Evolutionary conservation across 768 basidiomycete species (phyloP).

Genomic region (Trametopsis cervina): DNA sequence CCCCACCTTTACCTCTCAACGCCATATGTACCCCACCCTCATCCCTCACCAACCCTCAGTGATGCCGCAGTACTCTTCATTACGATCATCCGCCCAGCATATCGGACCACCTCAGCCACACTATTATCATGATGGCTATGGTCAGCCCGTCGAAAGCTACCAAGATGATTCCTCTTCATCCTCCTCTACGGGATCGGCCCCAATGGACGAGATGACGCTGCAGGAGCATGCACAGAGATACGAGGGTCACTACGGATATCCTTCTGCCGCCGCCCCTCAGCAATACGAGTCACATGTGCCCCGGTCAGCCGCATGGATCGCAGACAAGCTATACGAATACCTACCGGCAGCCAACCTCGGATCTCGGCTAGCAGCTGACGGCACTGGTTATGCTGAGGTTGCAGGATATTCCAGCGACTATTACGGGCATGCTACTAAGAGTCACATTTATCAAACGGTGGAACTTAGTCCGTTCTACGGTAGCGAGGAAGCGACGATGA

Average conservation of each 20-base stretch:
- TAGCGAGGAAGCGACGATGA: background rate
- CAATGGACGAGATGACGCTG: background rate
- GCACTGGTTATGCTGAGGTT: background rate
- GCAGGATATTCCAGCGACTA: background rate
- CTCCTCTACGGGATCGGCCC: conserved; percentile 4
- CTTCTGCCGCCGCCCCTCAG: background rate
- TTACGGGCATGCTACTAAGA: background rate
- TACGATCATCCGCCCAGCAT: conserved; percentile 7
- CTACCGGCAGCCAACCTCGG: background rate
- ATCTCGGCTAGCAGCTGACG: background rate
- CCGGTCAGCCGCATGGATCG: background rate
- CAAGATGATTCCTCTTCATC: conserved; percentile 2
- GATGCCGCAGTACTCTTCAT: conserved; percentile 1
- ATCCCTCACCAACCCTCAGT: background rate
- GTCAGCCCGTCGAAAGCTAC: conserved; percentile 1
- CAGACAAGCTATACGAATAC: background rate
- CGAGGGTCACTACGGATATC: conserved; percentile 2
- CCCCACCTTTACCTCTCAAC: background rate
- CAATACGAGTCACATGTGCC: background rate
- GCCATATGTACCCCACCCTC: background rate
- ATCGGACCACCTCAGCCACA: background rate
- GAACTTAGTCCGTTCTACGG: conserved; percentile 2
- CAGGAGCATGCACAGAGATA: background rate
- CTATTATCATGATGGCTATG: conserved; percentile 1
- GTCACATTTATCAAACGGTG: background rate